Evolutionary conservation across 2,329 filamentous ascomycete genomes (phyloP).

Genomic region (Colletotrichum cuscutae): DNA sequence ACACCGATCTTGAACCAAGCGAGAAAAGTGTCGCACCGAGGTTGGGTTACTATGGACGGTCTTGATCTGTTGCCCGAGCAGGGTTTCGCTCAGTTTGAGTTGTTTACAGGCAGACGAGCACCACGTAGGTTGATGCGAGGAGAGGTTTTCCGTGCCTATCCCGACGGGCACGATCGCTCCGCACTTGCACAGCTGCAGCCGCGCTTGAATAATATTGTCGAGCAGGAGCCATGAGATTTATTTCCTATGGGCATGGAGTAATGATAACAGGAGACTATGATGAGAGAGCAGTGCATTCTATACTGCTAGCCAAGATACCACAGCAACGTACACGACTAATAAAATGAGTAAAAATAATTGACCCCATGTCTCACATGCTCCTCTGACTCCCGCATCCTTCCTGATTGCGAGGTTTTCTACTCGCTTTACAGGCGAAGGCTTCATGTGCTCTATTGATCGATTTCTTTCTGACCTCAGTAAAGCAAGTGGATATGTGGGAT

Average conservation of each 20-base stretch:
- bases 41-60: constrained; percentile 82
- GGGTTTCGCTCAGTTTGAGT: constrained; percentile 83
- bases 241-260: not conserved
- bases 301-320: constrained; percentile 24
- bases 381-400: not conserved
- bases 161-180: constrained; percentile 51
- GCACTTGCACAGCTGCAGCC: constrained; percentile 53
- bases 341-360: constrained; percentile 9
- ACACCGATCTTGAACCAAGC: constrained; percentile 79
- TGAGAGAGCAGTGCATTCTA: not conserved
- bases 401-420: not conserved
- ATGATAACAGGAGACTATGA: constrained; percentile 5
- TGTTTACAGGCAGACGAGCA: constrained; percentile 79
- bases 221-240: constrained; percentile 49
- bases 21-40: constrained; percentile 64
- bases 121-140: constrained; percentile 77
- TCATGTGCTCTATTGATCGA: not conserved
- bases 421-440: not conserved
- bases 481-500: not conserved
- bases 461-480: not conserved
- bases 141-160: constrained; percentile 64
- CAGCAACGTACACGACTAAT: constrained; percentile 22
- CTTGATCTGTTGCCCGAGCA: constrained; percentile 82
- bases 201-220: constrained; percentile 50
- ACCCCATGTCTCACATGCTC: not conserved